Conservation (phyloP, 2,329 filamentous ascomycete genomes). For the Lecanosticta acicola region DNA sequence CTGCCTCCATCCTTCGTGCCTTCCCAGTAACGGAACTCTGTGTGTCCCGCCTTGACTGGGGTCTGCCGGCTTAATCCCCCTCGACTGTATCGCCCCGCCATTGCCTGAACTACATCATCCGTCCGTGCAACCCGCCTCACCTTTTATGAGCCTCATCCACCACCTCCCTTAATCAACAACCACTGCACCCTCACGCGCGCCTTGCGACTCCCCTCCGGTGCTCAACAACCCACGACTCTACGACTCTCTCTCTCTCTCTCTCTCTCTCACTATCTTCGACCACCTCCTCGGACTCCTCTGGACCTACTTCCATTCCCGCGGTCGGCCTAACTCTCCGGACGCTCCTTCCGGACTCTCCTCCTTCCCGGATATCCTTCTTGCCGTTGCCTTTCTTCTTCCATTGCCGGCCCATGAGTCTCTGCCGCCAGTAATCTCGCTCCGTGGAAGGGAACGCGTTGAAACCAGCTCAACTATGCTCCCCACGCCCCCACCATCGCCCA, state of each 20-base stretch:
- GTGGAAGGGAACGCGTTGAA: constrained; percentile 2
- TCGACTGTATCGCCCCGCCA: constrained; percentile 22
- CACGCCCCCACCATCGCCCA: constrained; percentile 47
- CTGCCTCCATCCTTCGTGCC: no score
- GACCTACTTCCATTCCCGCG: no score
- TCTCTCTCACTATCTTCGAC: no score
- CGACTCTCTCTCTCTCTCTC: no score
- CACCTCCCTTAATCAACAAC: constrained; percentile 5
- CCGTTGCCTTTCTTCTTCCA: constrained; percentile 4
- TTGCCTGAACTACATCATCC: constrained; percentile 21
- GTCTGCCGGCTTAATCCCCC: constrained; percentile 17
- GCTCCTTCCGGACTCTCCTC: constrained; percentile 3
- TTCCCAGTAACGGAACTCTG: constrained; percentile 15
- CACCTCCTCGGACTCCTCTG: no score
- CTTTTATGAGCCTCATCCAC: constrained; percentile 4
- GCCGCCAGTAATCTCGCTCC: constrained; percentile 9
- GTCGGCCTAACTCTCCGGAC: no score
- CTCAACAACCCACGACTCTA: no score
- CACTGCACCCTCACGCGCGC: background rate
- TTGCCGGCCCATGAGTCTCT: constrained; percentile 18
- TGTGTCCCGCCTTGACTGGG: constrained; percentile 13
- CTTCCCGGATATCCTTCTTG: constrained; percentile 10
- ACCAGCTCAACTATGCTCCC: constrained; percentile 40
- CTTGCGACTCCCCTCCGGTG: background rate
- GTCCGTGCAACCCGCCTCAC: constrained; percentile 16